phyloP scores from a whole-genome alignment of 2,329 filamentous ascomycete species.

The Colletotrichum liriopes region DNA sequence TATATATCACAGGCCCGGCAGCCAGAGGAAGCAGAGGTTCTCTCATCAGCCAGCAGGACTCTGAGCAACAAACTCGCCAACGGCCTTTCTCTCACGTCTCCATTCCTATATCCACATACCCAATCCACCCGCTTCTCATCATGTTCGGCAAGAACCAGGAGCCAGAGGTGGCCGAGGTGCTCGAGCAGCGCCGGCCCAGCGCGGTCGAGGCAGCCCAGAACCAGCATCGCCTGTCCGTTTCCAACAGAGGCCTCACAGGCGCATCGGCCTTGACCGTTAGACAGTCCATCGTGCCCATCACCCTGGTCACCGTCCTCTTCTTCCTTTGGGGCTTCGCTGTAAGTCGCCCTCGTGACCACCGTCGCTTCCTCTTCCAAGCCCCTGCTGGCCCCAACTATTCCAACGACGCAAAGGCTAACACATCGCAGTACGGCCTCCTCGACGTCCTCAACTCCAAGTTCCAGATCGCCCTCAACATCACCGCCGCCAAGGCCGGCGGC shows the following conservation, averaged over 20 bases:
- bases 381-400: too few relatives aligned
- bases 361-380: too few relatives aligned
- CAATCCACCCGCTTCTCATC: slow-evolving; percentile 3
- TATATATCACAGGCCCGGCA: not conserved
- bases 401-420: not conserved
- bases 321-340: slow-evolving; percentile 67
- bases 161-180: slow-evolving; percentile 44
- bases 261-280: slow-evolving; percentile 69
- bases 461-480: slow-evolving; percentile 62
- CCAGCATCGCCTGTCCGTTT: slow-evolving; percentile 43
- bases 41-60: slow-evolving; percentile 26
- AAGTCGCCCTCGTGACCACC: slow-evolving; percentile 8
- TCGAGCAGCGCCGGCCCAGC: slow-evolving; percentile 43
- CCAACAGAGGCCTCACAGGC: slow-evolving; percentile 46
- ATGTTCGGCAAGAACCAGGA: slow-evolving; percentile 47
- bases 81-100: not conserved
- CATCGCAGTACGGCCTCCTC: slow-evolving; percentile 40
- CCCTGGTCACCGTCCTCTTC: slow-evolving; percentile 68
- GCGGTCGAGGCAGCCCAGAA: slow-evolving; percentile 43
- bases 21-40: not conserved
- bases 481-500: slow-evolving; percentile 61
- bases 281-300: slow-evolving; percentile 77
- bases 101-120: not conserved
- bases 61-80: slow-evolving; percentile 9
- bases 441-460: slow-evolving; percentile 66